Evolutionary conservation across 495 filamentous ascomycete species (phyloP), one percentile per base, ranked within the genome.

Genomic region (Tetracladium setigerum): DNA sequence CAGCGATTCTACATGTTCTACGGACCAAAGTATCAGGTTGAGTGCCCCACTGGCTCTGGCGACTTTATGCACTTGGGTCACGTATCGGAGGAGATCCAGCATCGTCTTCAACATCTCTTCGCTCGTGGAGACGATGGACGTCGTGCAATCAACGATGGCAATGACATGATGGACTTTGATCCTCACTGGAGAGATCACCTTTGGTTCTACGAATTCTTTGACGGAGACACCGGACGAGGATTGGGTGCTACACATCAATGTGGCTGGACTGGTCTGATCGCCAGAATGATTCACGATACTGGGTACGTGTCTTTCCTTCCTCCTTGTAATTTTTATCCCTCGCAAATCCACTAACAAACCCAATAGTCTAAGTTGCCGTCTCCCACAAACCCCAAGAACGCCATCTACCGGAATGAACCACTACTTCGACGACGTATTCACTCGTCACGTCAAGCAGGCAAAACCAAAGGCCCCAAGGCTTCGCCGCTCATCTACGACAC

Each of bases 161-260:
- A 80, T 47, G 84, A 95, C 44, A 70, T 83, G 49, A 79, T 97
- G 30, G 88, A 97, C 67, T 92, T 82, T 52, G 87, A 97, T 62
- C 79, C 86, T 17, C 70, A 95, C 65, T 96, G 91, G 91, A 88
- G 79, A 60, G 89, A 96, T 60, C 78, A 95, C 56, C 67, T 96
- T 49, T 95, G 87, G 84, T 97, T 94, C 74, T 83, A 95, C 58
- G 91, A 97, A 63, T 97, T 94, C 70, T 97, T 97, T 57, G 90
- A 97, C 56, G 91, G 87, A 22, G 92, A 97, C 59, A 82, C 71
- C 19, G 91, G 92, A 13, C 81, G 88, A 42, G 91, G 92, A 5
- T 71, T 96, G 7, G 91, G 91, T 44, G 87, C 91, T 17, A 92
- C 86, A 38, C 92, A 97, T 65, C 91, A 97, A 62, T 95, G 88